A percentile compares a stretch with the other conserved stretches of the same genome.
Conservation (phyloP, 1,284 basidiomycete genomes). For the Cutaneotrichosporon daszewskae region DNA sequence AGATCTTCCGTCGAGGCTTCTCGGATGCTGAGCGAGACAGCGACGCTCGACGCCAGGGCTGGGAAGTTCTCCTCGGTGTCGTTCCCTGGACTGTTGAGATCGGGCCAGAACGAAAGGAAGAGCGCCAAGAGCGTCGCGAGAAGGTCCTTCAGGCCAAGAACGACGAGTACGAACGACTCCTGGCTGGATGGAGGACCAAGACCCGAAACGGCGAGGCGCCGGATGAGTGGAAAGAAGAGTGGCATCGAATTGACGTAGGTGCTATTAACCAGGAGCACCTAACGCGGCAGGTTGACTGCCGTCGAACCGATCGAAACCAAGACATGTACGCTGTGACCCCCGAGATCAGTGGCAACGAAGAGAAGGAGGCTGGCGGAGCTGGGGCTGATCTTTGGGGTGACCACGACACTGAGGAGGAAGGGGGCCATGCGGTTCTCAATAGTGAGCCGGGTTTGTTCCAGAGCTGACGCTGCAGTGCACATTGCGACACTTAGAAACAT, state of each 20-base stretch:
- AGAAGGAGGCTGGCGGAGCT: conserved; percentile 38
- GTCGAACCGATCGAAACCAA: conserved; percentile 90
- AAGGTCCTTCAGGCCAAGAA: conserved; percentile 61
- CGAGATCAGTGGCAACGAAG: conserved; percentile 28
- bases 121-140: conserved; percentile 44
- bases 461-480: conserved; percentile 27
- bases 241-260: conserved; percentile 50
- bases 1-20: conserved; percentile 54
- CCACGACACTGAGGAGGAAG: conserved; percentile 57
- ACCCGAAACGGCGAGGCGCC: conserved; percentile 27
- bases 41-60: conserved; percentile 62
- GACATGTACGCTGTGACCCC: conserved; percentile 66
- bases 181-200: conserved; percentile 63
- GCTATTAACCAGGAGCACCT: background rate
- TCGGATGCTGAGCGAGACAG: conserved; percentile 61
- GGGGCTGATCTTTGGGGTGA: conserved; percentile 25
- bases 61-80: conserved; percentile 86
- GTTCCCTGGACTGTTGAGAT: conserved; percentile 57
- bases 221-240: conserved; percentile 46
- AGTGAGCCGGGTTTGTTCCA: conserved; percentile 21
- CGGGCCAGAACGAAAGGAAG: conserved; percentile 12
- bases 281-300: conserved; percentile 76
- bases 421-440: conserved; percentile 76
- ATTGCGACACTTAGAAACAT: conserved; percentile 52
- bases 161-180: conserved; percentile 62